Conservation (phyloP, 495 filamentous ascomycete genomes). For the Penicillium cosmopolitanum region DNA sequence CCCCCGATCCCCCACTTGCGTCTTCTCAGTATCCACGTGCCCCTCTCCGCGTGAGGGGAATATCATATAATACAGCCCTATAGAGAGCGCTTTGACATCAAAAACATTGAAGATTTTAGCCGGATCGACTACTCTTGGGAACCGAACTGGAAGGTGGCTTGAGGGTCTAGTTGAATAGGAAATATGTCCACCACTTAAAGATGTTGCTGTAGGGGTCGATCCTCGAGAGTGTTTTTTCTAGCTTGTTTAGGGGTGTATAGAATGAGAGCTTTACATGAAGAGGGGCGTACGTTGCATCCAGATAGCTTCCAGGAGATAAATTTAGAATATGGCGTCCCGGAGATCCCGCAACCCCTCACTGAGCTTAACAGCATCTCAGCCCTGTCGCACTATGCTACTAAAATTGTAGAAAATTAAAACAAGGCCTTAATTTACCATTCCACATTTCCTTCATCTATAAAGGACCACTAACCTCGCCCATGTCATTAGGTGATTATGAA, state of each 20-base stretch:
- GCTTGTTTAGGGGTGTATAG: neutral
- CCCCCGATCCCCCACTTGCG: neutral
- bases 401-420: neutral
- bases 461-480: too few relatives aligned
- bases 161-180: neutral
- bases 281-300: neutral
- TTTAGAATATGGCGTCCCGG: slow-evolving; percentile 15
- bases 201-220: neutral
- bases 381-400: neutral
- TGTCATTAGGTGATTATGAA: too few relatives aligned
- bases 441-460: too few relatives aligned
- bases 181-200: neutral
- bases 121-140: neutral
- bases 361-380: neutral
- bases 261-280: neutral
- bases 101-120: neutral
- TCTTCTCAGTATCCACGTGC: neutral
- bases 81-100: neutral
- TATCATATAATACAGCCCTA: slow-evolving; percentile 6
- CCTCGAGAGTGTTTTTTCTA: neutral
- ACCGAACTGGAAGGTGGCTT: neutral
- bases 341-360: slow-evolving; percentile 11
- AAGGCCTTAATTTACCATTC: too few relatives aligned
- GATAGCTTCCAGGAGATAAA: neutral
- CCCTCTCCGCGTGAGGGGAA: slow-evolving; percentile 17